phyloP scores from a whole-genome alignment of 768 basidiomycete genomes.

The Tricholoma saponaceum region DNA sequence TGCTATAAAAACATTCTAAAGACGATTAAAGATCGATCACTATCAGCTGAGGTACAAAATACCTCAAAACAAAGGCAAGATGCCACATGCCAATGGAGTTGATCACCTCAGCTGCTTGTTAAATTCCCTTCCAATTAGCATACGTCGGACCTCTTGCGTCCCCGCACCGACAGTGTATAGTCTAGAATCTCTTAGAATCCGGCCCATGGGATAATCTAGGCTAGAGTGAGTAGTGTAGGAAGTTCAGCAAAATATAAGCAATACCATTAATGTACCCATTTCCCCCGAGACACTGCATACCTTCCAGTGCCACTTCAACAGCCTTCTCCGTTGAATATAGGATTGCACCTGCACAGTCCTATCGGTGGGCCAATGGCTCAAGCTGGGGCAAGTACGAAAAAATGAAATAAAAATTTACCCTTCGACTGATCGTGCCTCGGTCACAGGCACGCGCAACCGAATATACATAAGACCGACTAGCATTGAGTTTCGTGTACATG shows the following conservation, averaged over 20 bases:
- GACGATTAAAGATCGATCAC: conserved; percentile 19
- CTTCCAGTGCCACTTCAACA: conserved; percentile 86
- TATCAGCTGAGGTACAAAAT: conserved; percentile 17
- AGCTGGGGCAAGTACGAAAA: neutral
- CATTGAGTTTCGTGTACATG: conserved; percentile 92
- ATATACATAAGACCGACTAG: conserved; percentile 89
- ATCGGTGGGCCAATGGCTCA: conserved; percentile 3
- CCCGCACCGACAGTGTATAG: conserved; percentile 94
- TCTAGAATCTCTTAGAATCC: conserved; percentile 82
- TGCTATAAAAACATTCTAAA: no score
- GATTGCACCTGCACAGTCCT: conserved; percentile 97
- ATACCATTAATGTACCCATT: conserved; percentile 94
- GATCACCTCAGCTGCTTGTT: conserved; percentile 63
- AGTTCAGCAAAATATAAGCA: neutral
- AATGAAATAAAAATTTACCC: conserved; percentile 43
- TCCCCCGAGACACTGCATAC: conserved; percentile 91
- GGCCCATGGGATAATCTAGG: conserved; percentile 85
- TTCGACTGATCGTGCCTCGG: conserved; percentile 67
- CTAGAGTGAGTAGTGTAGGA: neutral
- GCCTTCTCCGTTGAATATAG: conserved; percentile 91
- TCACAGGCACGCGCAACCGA: conserved; percentile 95
- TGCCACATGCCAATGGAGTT: no score
- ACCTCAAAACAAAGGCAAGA: conserved; percentile 2
- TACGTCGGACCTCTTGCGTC: conserved; percentile 91
- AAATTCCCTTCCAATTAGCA: conserved; percentile 93